A percentile compares a stretch with the other conserved stretches of the same genome.
These are phyloP conservation scores for Vanrija pseudolonga DNA, from an alignment of 1,284 basidiomycete species.

Conservation along the genomic window DNA sequence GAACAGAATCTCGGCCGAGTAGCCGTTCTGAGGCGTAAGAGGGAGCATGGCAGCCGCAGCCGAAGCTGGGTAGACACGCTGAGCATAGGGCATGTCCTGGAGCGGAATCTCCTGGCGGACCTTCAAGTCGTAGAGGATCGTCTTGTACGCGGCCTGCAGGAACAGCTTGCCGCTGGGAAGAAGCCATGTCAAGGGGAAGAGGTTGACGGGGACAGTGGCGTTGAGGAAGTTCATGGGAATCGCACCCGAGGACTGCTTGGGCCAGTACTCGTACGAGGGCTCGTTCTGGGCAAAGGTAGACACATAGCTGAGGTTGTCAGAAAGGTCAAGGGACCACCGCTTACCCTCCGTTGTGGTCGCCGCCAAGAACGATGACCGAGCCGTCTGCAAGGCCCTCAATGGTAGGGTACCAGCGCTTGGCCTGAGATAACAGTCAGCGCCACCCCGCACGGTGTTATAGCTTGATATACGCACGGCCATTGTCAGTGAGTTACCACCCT, in stretches of 20 bases:
- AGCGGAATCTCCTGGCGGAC: slow-evolving; percentile 31
- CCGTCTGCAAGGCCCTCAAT: slow-evolving; percentile 54
- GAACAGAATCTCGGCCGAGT: slow-evolving; percentile 77
- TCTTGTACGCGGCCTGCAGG: slow-evolving; percentile 62
- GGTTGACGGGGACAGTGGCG: slow-evolving; percentile 81
- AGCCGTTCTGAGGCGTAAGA: slow-evolving; percentile 83
- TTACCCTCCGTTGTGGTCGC: slow-evolving; percentile 48
- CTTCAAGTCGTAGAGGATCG: slow-evolving; percentile 45
- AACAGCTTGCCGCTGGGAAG: slow-evolving; percentile 68
- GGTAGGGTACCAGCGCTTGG: slow-evolving; percentile 74
- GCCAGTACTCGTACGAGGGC: slow-evolving; percentile 71
- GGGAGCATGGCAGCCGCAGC: slow-evolving; percentile 86
- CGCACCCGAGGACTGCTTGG: slow-evolving; percentile 56
- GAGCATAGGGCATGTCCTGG: slow-evolving; percentile 55
- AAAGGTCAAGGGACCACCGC: slow-evolving; percentile 20
- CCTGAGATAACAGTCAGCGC: slow-evolving; percentile 8
- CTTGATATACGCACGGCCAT: slow-evolving; percentile 63
- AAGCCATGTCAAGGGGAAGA: slow-evolving; percentile 80
- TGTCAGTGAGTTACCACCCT: slow-evolving; percentile 39
- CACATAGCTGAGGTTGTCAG: slow-evolving; percentile 66
- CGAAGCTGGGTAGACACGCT: slow-evolving; percentile 86
- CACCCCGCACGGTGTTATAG: background rate
- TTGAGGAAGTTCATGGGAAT: slow-evolving; percentile 73
- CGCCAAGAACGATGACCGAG: slow-evolving; percentile 53
- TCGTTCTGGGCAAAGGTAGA: slow-evolving; percentile 69